Evolutionary conservation across 331 rosid species (phyloP).

Genomic region (Acacia concinna): DNA sequence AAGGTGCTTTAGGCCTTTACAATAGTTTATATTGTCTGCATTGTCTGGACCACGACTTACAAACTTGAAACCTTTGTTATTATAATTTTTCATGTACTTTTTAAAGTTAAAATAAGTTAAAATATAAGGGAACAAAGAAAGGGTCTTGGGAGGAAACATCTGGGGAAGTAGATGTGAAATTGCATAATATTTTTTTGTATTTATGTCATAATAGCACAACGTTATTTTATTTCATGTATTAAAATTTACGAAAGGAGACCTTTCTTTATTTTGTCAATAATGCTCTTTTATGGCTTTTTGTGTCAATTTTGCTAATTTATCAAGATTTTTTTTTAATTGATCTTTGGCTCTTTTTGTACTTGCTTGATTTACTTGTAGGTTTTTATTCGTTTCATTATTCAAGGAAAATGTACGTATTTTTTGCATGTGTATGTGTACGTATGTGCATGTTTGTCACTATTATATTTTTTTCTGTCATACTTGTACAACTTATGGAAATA

Average conservation of each 20-base stretch:
- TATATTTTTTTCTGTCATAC: no score
- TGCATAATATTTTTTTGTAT: not conserved
- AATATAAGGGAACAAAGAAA: not conserved
- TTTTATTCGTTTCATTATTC: not conserved
- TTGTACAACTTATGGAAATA: not conserved
- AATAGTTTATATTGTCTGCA: not conserved
- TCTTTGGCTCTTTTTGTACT: not conserved
- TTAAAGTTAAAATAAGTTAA: not conserved
- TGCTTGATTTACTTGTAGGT: not conserved
- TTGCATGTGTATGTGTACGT: not conserved
- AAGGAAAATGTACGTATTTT: not conserved
- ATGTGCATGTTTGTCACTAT: not conserved
- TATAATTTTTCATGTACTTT: not conserved
- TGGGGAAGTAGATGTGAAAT: not conserved
- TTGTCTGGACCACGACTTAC: not conserved
- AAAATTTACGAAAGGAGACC: not conserved
- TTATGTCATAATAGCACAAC: not conserved
- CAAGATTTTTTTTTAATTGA: not conserved
- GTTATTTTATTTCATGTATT: not conserved
- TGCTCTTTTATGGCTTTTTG: not conserved
- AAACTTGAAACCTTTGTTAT: not conserved
- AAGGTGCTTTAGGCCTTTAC: not conserved
- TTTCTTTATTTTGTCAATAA: not conserved
- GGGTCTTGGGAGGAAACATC: not conserved
- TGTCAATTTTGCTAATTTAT: not conserved